Evolutionary conservation across 129 eudicot species (phyloP).

Genomic region (Chrysanthemum seticuspe): DNA sequence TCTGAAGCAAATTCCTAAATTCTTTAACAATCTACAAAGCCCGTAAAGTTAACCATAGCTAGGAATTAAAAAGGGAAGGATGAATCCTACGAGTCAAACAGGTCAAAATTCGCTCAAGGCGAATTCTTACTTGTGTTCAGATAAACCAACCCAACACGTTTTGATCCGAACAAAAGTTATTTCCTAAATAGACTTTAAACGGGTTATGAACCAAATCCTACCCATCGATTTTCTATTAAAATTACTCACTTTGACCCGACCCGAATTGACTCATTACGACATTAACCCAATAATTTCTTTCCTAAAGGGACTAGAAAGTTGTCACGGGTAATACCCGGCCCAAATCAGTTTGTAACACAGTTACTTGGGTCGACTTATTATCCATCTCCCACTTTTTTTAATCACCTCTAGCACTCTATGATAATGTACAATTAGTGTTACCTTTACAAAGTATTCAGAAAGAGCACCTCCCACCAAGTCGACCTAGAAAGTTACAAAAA

Average conservation of each 20-base stretch:
- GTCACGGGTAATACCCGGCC: too few species aligned
- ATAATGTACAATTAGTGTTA: slow-evolving; percentile 13
- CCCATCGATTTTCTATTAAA: too few species aligned
- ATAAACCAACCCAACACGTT: background rate
- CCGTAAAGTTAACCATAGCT: background rate
- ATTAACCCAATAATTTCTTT: too few species aligned
- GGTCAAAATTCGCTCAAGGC: background rate
- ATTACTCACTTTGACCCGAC: too few species aligned
- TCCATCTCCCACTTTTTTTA: too few species aligned
- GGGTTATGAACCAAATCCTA: too few species aligned
- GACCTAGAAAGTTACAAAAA: slow-evolving; percentile 83
- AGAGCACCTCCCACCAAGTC: slow-evolving; percentile 79
- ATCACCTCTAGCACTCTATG: too few species aligned
- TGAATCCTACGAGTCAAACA: background rate
- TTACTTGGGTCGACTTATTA: too few species aligned
- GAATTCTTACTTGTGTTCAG: background rate
- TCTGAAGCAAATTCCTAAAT: slow-evolving; percentile 35
- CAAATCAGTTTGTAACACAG: too few species aligned
- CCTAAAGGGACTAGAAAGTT: too few species aligned
- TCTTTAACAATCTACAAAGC: background rate
- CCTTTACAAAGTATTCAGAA: slow-evolving; percentile 87
- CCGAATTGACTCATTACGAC: too few species aligned
- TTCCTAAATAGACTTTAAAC: too few species aligned
- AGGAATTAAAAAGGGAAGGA: background rate
- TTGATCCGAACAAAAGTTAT: background rate